Evolutionary conservation across 2,329 filamentous ascomycete genomes (phyloP), one percentile per base, ranked within the genome.

Genomic region (Verticillium klebahnii): DNA sequence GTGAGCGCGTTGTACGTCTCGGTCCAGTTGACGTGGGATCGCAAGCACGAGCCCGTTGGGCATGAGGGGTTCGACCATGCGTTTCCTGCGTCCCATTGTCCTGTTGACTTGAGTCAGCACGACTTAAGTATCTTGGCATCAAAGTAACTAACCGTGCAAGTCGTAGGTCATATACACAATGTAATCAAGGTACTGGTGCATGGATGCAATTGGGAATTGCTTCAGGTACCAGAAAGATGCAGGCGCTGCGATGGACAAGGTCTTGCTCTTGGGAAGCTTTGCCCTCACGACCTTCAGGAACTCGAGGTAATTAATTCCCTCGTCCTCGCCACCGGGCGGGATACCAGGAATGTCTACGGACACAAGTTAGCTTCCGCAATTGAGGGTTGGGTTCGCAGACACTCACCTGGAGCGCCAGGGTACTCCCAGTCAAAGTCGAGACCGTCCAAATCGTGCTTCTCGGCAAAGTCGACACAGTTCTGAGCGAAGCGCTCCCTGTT

Each of bases 391-490:
- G 34, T 14, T 40, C 2, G 2, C 4, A 2, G 15, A n/a, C 15
- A 12, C 37, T 40, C 19, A 23, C 19, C 40, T 11, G 40, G 17
- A 6, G 40, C 40, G 2, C 40, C 71, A 1, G 75, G 75, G 60
- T 81, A 80, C 61, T 80, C 78, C 80, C 79, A 83, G 64, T 81
- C 78, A 56, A 80, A 39, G 14, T 59, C 57, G 2, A 77, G 70
- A 2, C 80, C 78, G 12, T 76, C 68, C 59, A 80, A 80, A 2
- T 72, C 72, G 5, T 61, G 8, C 5, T 23, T 23, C 7, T 23
- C n/a, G 2, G 31, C 29, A 29, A 59, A 59, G 5, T 9, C 14
- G 17, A 59, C 57, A 9, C 29, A 9, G 25, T 59, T 59, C 19
- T 17, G 11, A 12, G 40, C 57, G 31, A 59, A 50, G n/a, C 8